Conservation (phyloP, 2,329 filamentous ascomycete genomes). For the Xylariaceae sp. region DNA sequence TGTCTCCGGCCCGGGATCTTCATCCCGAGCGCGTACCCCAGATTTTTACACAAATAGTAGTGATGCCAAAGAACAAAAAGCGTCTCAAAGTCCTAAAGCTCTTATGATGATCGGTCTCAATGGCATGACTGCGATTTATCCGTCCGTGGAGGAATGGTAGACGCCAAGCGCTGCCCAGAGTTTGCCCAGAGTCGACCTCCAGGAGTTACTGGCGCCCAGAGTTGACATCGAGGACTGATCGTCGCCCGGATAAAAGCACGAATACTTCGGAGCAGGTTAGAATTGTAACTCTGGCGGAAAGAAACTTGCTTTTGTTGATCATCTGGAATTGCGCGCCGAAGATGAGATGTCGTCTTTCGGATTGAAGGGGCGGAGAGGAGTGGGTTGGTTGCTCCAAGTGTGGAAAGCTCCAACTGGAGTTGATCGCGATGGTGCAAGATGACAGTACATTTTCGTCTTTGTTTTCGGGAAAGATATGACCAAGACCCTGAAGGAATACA, state of each 20-base stretch:
- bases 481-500: too few relatives aligned
- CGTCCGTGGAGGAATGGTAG: not conserved
- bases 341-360: not conserved
- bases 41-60: conserved; percentile 11
- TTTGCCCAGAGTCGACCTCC: conserved; percentile 21
- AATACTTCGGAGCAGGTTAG: conserved; percentile 10
- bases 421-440: too few relatives aligned
- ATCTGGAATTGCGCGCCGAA: conserved; percentile 17
- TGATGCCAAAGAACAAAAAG: conserved; percentile 3
- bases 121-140: not conserved
- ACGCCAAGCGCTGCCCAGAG: not conserved
- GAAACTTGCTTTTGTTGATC: conserved; percentile 1
- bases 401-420: not conserved
- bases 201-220: conserved; percentile 23
- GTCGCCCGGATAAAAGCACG: conserved; percentile 18
- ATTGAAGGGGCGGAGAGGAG: not conserved
- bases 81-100: conserved; percentile 22
- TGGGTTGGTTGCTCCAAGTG: not conserved
- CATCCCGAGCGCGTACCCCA: conserved; percentile 6
- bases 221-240: conserved; percentile 14
- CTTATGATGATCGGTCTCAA: conserved; percentile 19
- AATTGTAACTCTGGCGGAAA: not conserved
- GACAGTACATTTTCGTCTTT: too few relatives aligned
- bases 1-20: conserved; percentile 6
- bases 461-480: too few relatives aligned